Evolutionary conservation across 331 rosid genomes (phyloP), one percentile per base, ranked within the genome.

Genomic region (Ulmus americana): DNA sequence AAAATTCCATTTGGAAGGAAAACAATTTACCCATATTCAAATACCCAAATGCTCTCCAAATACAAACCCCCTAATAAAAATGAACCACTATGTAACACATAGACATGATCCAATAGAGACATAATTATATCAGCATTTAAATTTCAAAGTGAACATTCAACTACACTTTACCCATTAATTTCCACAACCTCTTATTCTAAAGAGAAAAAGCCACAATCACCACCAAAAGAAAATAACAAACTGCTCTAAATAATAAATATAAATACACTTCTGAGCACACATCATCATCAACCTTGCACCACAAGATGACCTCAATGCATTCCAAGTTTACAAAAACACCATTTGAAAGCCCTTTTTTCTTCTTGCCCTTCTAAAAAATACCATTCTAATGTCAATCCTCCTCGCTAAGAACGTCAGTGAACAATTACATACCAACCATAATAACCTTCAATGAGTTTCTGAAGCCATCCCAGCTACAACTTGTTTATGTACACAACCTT

Each of bases 401-500:
- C 62, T 45, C 63, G 68, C 60, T 74, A 60, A 53, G 49, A 49
- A 73, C 61, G 76, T 69, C 77, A 73, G 64, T 59, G 61, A 77
- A 67, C 67, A 65, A 63, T 62, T 64, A 64, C 79, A 76, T 65
- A 76, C 76, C 76, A 70, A 80, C 52, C 77, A 62, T 70, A 46
- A 62, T 68, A 46, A 54, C 40, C 70, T 63, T 54, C 69, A 38
- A n/a, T 15, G 67, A 56, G 76, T 75, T 70, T 42, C 59, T 43
- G 61, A 57, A 12, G 54, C 35, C 57, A 69, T 65, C 63, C 61
- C 65, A 69, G 63, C 73, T 64, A 78, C 76, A 75, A 64, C 68
- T 74, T 67, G 72, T 60, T 2, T 86, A 82, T 90, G 81, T 81
- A 81, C 86, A 80, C 70, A 60, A 71, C 68, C 68, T 68, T 74